phyloP scores from a whole-genome alignment of 2,329 filamentous ascomycete species.

The Triangularia verruculosa region DNA sequence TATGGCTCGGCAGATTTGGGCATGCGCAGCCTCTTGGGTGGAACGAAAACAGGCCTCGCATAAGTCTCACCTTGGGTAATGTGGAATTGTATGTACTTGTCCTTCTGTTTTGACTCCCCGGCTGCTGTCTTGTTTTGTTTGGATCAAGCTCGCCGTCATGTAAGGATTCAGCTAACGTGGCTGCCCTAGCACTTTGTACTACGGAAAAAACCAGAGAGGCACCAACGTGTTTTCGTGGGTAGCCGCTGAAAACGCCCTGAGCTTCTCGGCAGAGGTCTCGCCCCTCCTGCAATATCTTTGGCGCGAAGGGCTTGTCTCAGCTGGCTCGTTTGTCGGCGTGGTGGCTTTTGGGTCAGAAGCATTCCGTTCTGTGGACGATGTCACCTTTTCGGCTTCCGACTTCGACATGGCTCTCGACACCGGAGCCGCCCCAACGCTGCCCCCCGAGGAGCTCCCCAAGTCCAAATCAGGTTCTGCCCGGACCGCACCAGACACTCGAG shows the following conservation, averaged over 20 bases:
- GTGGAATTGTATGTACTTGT: conserved; percentile 30
- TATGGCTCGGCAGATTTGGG: conserved; percentile 34
- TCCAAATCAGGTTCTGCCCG: conserved; percentile 6
- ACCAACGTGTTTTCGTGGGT: conserved; percentile 35
- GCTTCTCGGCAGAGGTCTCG: conserved; percentile 32
- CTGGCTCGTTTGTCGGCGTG: conserved; percentile 30
- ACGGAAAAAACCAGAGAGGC: conserved; percentile 31
- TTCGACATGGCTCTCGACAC: conserved; percentile 28
- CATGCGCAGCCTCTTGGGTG: conserved; percentile 31
- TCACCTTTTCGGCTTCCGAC: conserved; percentile 32
- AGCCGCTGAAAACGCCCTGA: conserved; percentile 25
- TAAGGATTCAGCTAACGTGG: conserved; percentile 10
- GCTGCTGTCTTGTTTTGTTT: neutral
- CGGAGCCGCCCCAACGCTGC: conserved; percentile 22
- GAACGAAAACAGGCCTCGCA: conserved; percentile 26
- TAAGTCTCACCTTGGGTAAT: conserved; percentile 26
- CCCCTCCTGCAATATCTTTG: conserved; percentile 34
- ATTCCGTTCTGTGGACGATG: conserved; percentile 30
- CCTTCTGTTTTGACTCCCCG: neutral
- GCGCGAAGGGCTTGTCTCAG: conserved; percentile 30
- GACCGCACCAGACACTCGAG: conserved; percentile 2
- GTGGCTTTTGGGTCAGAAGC: conserved; percentile 35
- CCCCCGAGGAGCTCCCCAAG: conserved; percentile 10
- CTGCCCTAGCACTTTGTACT: conserved; percentile 29
- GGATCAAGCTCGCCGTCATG: neutral